These are phyloP conservation scores for Nicotiana undulata DNA, from an alignment of 257 asterid genomes.

Conservation along the genomic window DNA sequence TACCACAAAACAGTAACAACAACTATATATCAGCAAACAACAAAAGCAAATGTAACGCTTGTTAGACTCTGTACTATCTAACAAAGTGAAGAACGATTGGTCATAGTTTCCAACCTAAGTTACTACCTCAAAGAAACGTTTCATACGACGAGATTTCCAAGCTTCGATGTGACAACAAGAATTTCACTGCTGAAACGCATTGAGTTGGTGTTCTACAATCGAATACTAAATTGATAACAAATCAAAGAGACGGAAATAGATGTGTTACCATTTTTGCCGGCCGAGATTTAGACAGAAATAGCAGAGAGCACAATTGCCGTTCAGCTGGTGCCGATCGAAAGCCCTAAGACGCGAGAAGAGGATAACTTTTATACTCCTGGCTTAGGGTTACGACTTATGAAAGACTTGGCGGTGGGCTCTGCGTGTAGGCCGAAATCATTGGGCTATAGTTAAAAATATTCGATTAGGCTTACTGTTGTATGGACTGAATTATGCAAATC, in stretches of 20 bases:
- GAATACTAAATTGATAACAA: not conserved
- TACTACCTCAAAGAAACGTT: not conserved
- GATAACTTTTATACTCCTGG: not conserved
- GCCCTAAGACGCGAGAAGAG: not conserved
- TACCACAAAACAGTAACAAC: not conserved
- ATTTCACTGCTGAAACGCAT: not conserved
- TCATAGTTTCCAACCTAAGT: not conserved
- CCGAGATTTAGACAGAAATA: slow-evolving; percentile 1
- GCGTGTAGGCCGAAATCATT: not conserved
- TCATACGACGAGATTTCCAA: not conserved
- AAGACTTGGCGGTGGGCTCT: not conserved
- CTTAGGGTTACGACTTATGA: slow-evolving; percentile 2
- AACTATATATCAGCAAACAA: not conserved
- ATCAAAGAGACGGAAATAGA: not conserved
- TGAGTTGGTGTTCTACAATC: no score
- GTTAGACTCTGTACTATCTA: not conserved
- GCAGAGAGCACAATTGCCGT: slow-evolving; percentile 5
- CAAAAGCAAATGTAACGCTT: not conserved
- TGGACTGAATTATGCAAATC: not conserved
- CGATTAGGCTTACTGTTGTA: not conserved
- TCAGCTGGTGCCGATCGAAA: slow-evolving; percentile 9
- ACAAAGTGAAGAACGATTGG: not conserved
- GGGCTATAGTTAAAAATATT: not conserved
- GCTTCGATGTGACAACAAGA: not conserved
- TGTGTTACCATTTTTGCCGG: not conserved